A percentile compares a stretch with the other conserved stretches of the same genome.
phyloP scores from a whole-genome alignment of 2,329 filamentous ascomycete genomes.

The Cladosporium cucumerinum region DNA sequence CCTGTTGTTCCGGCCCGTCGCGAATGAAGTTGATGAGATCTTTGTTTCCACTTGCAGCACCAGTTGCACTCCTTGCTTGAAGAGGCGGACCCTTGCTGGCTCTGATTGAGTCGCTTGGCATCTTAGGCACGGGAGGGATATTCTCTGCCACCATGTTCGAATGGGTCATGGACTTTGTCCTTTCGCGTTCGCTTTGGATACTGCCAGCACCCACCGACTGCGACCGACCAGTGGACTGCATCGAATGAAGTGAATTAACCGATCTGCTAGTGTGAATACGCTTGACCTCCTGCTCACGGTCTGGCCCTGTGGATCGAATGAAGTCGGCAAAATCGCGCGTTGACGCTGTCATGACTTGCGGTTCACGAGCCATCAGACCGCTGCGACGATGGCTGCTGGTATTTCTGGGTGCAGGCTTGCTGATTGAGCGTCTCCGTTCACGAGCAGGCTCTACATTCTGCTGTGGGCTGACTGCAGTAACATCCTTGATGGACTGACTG shows the following conservation, averaged over 20 bases:
- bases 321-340: slow-evolving; percentile 84
- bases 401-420: slow-evolving; percentile 32
- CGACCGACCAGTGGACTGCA: slow-evolving; percentile 22
- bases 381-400: slow-evolving; percentile 30
- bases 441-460: not conserved
- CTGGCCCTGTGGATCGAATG: slow-evolving; percentile 77
- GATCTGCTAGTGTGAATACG: slow-evolving; percentile 25
- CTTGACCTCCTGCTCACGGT: slow-evolving; percentile 26
- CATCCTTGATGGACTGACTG: slow-evolving; percentile 24
- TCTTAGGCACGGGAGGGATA: slow-evolving; percentile 29
- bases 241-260: slow-evolving; percentile 26
- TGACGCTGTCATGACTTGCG: slow-evolving; percentile 67
- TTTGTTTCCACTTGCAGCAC: slow-evolving; percentile 67
- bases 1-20: slow-evolving; percentile 63
- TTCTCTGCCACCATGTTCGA: slow-evolving; percentile 19
- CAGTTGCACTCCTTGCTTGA: slow-evolving; percentile 52
- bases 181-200: not conserved
- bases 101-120: slow-evolving; percentile 20
- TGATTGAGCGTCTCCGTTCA: slow-evolving; percentile 30
- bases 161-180: slow-evolving; percentile 19
- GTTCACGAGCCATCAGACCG: slow-evolving; percentile 61
- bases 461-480: slow-evolving; percentile 9
- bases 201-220: slow-evolving; percentile 23
- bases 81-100: slow-evolving; percentile 22
- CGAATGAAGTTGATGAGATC: slow-evolving; percentile 96